Conservation (phyloP, 106 monocot genomes). For the Alisma plantagoaquatica region DNA sequence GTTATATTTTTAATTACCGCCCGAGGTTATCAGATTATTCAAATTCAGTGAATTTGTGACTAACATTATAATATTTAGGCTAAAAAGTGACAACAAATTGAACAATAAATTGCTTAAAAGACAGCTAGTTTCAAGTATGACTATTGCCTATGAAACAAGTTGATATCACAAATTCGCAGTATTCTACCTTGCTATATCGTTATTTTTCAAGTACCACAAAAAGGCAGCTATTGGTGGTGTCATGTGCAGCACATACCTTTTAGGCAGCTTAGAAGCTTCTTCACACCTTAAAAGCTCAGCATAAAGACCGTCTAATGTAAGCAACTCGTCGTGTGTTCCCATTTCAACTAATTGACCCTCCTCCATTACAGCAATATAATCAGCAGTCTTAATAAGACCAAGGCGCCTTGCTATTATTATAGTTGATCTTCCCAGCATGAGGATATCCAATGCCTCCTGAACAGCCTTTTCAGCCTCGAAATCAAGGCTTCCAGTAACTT, state of each 20-base stretch:
- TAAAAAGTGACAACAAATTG: too few relatives aligned
- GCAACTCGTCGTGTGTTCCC: conserved; percentile 97
- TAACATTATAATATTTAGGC: too few relatives aligned
- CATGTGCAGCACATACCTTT: conserved; percentile 55
- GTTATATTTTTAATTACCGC: too few relatives aligned
- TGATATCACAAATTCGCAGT: too few relatives aligned
- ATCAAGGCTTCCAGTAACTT: conserved; percentile 97
- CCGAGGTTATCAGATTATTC: too few relatives aligned
- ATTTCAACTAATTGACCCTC: conserved; percentile 97
- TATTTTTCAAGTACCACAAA: too few relatives aligned
- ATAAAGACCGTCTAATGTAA: conserved; percentile 80
- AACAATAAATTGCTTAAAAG: too few relatives aligned
- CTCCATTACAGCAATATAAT: conserved; percentile 99
- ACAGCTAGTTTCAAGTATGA: too few relatives aligned
- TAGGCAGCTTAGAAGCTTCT: conserved; percentile 93
- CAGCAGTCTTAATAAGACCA: conserved; percentile 92
- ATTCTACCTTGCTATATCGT: too few relatives aligned
- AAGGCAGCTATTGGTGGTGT: too few relatives aligned
- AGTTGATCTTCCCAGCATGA: conserved; percentile 96
- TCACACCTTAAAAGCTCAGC: conserved; percentile 97
- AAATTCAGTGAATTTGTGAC: too few relatives aligned
- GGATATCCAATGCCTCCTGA: conserved; percentile 85
- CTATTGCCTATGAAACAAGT: too few relatives aligned
- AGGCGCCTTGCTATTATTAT: conserved; percentile 95
- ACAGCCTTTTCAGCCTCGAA: conserved; percentile 95